Base-by-base conservation (phyloP, 768 basidiomycete genomes). In the Chalciporus pseudorubinellus region DNA sequence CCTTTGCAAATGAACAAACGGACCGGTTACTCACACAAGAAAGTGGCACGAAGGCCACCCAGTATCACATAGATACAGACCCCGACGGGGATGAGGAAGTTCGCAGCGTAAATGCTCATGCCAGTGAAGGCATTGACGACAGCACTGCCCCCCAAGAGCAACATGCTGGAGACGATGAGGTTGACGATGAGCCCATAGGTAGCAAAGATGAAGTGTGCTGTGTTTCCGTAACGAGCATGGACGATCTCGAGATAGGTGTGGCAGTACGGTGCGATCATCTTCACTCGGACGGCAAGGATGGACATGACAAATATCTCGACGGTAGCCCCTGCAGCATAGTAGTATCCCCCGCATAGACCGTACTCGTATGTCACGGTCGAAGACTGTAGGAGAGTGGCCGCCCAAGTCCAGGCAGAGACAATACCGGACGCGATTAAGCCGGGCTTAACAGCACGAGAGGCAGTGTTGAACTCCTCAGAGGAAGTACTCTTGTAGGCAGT, bases 41-140 rank as follows among this genome's bases (percentile, higher is more conserved):
- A 70, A 6, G 71, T 71, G 21, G 67, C 64, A 18, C 66, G 59
- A 14, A 73, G 61, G 11, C 69, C 72, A 36, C 68, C 66, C 18
- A 68, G 53, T 38, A 70, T 61, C 24, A 72, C 72, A 52, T 76
- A 75, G 22, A 70, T 61, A 20, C 66, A 66, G 20, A 75, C 72
- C 9, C 70, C 72, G 7, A 75, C 53, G 1, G 75, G 74, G n/a
- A 75, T 67, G 12, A 77, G 62, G 60, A 73, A 71, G 33, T 66
- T 62, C 11, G 72, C 70, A 1, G 74, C 74, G 50, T 69, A 68
- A 21, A 68, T 60, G 46, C 70, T 71, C 64, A 73, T 74, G 8
- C 72, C 73, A 18, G 74, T 74, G 33, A 76, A 58, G 2, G 71
- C 65, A 49, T 67, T 69, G 24, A 76, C 70, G 9, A 70, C 70